These are phyloP conservation scores for Smittium mucronatum DNA, from an alignment of 371 early-diverging fungal genomes.

Conservation along the genomic window DNA sequence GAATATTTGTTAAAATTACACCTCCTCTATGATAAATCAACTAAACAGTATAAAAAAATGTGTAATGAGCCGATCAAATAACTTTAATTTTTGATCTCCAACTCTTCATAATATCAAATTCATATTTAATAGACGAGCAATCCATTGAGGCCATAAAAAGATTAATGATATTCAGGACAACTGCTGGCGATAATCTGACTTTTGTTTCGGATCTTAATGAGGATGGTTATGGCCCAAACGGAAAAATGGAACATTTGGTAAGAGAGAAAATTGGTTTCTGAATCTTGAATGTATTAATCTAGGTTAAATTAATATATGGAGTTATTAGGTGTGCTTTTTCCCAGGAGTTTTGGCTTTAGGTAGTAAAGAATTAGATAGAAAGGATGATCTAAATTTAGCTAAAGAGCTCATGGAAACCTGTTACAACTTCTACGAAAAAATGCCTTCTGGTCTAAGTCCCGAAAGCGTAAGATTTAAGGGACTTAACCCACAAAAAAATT, in stretches of 20 bases:
- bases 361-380: constrained; percentile 22
- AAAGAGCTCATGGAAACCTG: constrained; percentile 35
- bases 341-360: constrained; percentile 69
- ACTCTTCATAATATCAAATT: neutral
- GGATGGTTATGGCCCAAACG: neutral
- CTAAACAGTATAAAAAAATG: constrained; percentile 48
- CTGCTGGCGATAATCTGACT: neutral
- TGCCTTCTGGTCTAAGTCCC: constrained; percentile 22
- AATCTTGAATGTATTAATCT: neutral
- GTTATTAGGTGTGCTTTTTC: constrained; percentile 69
- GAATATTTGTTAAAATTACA: constrained; percentile 86
- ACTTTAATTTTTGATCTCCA: neutral
- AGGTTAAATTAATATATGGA: neutral
- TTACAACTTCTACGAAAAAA: constrained; percentile 42
- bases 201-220: neutral
- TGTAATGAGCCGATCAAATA: constrained; percentile 33
- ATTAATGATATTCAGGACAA: constrained; percentile 43
- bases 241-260: constrained; percentile 34
- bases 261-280: constrained; percentile 36
- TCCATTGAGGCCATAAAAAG: constrained; percentile 57
- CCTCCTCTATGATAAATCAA: constrained; percentile 51
- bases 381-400: constrained; percentile 24
- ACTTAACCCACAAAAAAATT: neutral
- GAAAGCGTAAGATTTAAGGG: constrained; percentile 33
- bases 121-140: constrained; percentile 5